Evolutionary conservation across 768 basidiomycete species (phyloP).

Genomic region (Leccinellum albellum): DNA sequence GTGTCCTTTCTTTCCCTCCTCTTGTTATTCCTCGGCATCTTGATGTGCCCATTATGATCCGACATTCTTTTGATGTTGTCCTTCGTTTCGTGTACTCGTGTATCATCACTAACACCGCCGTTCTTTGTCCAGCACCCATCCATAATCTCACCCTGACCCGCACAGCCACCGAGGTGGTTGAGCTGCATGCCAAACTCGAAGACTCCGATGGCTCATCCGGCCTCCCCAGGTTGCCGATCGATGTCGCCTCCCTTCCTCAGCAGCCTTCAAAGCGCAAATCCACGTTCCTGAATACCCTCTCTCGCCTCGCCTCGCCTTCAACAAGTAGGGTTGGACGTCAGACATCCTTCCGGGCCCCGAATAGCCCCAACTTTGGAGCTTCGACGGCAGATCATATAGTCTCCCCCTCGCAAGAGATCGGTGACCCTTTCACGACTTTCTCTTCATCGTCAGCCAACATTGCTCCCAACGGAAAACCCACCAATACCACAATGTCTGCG

Average conservation of each 20-base stretch:
- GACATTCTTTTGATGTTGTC: constrained; percentile 11
- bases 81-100: constrained; percentile 16
- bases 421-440: constrained; percentile 58
- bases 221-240: constrained; percentile 61
- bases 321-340: constrained; percentile 48
- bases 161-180: constrained; percentile 69
- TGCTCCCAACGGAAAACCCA: constrained; percentile 20
- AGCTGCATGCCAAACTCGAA: constrained; percentile 78
- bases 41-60: constrained; percentile 11
- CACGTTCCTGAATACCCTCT: constrained; percentile 82
- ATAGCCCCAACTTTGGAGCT: constrained; percentile 30
- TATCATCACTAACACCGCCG: constrained; percentile 28
- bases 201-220: constrained; percentile 55
- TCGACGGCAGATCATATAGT: constrained; percentile 35
- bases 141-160: constrained; percentile 87
- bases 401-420: constrained; percentile 53
- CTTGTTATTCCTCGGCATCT: constrained; percentile 14
- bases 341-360: constrained; percentile 33
- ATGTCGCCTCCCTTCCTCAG: constrained; percentile 47
- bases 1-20: constrained; percentile 19
- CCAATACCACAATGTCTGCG: constrained; percentile 55
- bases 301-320: constrained; percentile 74
- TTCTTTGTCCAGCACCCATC: constrained; percentile 62
- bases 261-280: constrained; percentile 70
- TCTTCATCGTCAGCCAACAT: constrained; percentile 27